Evolutionary conservation across 2,329 filamentous ascomycete species (phyloP).

Genomic region (Arachnomyces sp.): DNA sequence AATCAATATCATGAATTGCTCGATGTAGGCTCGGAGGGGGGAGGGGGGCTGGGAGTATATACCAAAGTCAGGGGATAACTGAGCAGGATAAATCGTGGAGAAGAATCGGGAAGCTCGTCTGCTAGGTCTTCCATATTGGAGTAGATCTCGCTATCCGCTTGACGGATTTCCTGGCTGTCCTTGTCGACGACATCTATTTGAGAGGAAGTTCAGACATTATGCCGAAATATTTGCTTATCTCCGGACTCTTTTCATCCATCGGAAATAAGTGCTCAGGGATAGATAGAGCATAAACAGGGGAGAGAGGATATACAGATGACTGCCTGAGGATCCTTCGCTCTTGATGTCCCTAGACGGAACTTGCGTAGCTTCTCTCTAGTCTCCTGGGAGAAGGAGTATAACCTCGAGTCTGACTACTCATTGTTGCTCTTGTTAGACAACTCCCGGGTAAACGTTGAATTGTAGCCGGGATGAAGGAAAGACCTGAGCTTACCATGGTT

Average conservation of each 20-base stretch:
- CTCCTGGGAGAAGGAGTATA: slow-evolving; percentile 88
- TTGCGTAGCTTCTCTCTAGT: slow-evolving; percentile 87
- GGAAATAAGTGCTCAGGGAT: not conserved
- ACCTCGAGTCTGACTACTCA: slow-evolving; percentile 66
- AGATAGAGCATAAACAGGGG: slow-evolving; percentile 6
- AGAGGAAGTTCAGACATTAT: slow-evolving; percentile 15
- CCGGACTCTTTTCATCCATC: not conserved
- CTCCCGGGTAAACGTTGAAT: not conserved
- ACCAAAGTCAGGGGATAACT: slow-evolving; percentile 88
- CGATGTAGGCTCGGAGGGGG: not conserved
- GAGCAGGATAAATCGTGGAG: slow-evolving; percentile 80
- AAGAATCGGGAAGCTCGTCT: slow-evolving; percentile 87
- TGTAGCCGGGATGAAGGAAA: slow-evolving; percentile 13
- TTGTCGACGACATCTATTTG: slow-evolving; percentile 78
- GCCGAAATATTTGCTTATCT: not conserved
- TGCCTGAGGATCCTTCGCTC: slow-evolving; percentile 78
- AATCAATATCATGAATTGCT: slow-evolving; percentile 2
- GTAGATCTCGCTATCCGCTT: slow-evolving; percentile 75
- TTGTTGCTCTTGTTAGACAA: not conserved
- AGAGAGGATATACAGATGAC: slow-evolving; percentile 70
- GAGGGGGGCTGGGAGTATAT: slow-evolving; percentile 22
- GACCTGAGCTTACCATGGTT: slow-evolving; percentile 12
- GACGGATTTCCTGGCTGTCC: slow-evolving; percentile 79
- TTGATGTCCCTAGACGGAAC: slow-evolving; percentile 84
- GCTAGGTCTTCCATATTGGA: slow-evolving; percentile 69